Base-by-base conservation (phyloP, 192 early-diverging fungal species). In the Mortierella alpina region DNA sequence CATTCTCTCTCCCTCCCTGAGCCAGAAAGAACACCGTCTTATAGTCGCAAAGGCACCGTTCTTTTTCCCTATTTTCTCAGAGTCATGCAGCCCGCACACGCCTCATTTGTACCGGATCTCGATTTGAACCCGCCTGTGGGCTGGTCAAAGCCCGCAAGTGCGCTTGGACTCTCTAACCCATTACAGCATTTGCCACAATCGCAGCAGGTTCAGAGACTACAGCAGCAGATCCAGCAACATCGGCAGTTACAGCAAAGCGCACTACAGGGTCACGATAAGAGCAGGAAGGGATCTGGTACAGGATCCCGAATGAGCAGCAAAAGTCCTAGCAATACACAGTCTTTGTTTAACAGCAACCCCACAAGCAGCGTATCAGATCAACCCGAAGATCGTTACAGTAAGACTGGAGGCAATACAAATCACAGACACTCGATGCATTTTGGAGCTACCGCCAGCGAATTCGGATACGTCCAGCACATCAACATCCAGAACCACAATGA, bases 61-160 rank as follows among this genome's bases (percentile, higher is more conserved):
- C 59, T 2, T 18, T 7, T 54, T 8, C 2, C 53, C 53, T 18
- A 39, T 18, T 41, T 14, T 59, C 44, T 13, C 9, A 45, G 41
- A 45, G 49, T 45, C 45, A 73, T 73, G 72, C 55, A 66, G 53
- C 13, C 71, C 31, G 57, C 72, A 20, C 72, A 65, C 13, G 13
- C 47, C 2, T 10, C 72, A 14, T 56, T 74, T 45, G 49, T 66
- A 10, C 75, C 67, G 5, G 75, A 70, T 7, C 63, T 79, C 22
- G 76, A 79, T 66, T 52, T 79, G 46, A 67, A 72, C 50, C 76
- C 76, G 9, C 76, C 68, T 3, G 47, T 63, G 0, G 55, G 69
- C 47, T 79, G 76, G 76, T 71, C 76, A 59, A 71, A 79, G 48
- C 76, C 76, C 46, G 76, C 76, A 8, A 70, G 53, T 31, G 76